Evolutionary conservation across 768 basidiomycete species (phyloP).

Genomic region (Suillus placidus): DNA sequence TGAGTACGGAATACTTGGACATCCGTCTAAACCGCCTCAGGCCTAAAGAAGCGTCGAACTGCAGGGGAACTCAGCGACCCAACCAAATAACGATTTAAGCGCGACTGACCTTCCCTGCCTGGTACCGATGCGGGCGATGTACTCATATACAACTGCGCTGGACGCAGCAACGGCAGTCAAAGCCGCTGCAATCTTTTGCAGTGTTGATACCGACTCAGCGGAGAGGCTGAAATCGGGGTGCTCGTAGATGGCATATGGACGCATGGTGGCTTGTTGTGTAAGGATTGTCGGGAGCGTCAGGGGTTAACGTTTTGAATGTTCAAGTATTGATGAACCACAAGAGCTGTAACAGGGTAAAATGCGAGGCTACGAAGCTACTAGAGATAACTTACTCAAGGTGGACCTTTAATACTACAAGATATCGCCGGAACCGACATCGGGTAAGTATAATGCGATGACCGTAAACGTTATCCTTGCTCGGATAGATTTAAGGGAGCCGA

Average conservation of each 20-base stretch:
- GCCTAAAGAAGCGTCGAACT: background rate
- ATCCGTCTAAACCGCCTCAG: too few relatives aligned
- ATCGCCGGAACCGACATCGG: constrained; percentile 1
- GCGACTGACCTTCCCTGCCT: constrained; percentile 23
- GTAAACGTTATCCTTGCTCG: constrained; percentile 5
- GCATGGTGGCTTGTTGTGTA: constrained; percentile 24
- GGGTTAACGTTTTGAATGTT: background rate
- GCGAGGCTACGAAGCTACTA: background rate
- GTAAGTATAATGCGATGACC: background rate
- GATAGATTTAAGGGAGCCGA: background rate
- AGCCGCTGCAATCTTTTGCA: constrained; percentile 29
- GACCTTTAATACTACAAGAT: background rate
- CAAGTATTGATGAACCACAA: background rate
- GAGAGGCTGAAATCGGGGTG: constrained; percentile 35
- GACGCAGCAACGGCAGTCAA: constrained; percentile 36
- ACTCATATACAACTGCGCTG: constrained; percentile 33
- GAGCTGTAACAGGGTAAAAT: constrained; percentile 5
- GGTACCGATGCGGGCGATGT: constrained; percentile 21
- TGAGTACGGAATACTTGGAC: background rate
- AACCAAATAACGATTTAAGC: too few relatives aligned
- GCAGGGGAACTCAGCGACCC: background rate
- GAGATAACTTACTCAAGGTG: background rate
- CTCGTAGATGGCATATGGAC: constrained; percentile 35
- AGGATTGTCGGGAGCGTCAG: background rate
- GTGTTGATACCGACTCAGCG: constrained; percentile 23